Conservation (phyloP, 345 rosid species). For the Carallia brachiata region DNA sequence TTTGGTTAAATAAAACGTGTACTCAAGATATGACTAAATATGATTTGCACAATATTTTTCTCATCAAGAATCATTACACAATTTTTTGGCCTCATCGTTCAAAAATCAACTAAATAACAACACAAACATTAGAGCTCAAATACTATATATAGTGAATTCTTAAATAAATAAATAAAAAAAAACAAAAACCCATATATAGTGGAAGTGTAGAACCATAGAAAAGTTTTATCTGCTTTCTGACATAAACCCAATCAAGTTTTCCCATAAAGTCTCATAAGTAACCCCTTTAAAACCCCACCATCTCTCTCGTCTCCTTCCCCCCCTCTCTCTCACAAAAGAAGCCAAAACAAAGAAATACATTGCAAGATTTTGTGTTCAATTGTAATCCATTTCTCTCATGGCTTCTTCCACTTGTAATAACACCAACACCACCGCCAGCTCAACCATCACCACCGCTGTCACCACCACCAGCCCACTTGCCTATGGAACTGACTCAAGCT, state of each 20-base stretch:
- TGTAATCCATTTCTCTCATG: constrained; percentile 18
- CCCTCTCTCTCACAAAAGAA: neutral
- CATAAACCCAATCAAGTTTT: neutral
- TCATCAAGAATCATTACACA: neutral
- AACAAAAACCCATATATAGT: no score
- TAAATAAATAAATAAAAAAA: no score
- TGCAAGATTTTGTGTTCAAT: neutral
- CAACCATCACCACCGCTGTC: constrained; percentile 13
- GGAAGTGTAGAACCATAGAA: no score
- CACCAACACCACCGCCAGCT: constrained; percentile 1
- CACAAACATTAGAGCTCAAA: no score
- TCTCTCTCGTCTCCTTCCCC: neutral
- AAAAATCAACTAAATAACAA: no score
- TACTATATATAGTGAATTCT: no score
- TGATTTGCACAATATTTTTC: no score
- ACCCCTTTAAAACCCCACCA: neutral
- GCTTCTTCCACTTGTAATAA: constrained; percentile 16
- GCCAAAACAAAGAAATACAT: constrained; percentile 12
- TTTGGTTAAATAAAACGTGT: neutral
- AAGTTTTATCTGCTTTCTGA: no score
- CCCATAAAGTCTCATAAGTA: neutral
- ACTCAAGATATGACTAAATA: constrained; percentile 9
- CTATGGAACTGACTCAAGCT: constrained; percentile 45
- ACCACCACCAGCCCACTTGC: constrained; percentile 29
- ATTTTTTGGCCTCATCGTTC: neutral